Percentiles rank a stretch among this genome's conserved stretches.
phyloP scores from a whole-genome alignment of 768 basidiomycete species.

The Psilocybe sp. region DNA sequence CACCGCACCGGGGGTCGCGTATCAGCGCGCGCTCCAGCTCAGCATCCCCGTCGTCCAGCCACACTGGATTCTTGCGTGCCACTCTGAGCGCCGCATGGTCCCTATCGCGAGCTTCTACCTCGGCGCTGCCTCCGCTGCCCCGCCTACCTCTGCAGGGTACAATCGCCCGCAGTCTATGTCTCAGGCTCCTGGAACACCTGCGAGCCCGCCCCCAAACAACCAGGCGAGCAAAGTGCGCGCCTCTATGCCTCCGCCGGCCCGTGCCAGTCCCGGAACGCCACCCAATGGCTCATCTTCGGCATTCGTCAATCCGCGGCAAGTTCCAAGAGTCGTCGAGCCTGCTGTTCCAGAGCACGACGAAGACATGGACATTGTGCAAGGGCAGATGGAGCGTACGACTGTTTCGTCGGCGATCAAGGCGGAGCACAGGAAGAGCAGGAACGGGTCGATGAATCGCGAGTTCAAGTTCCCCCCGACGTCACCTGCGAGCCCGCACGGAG shows the following conservation, averaged over 20 bases:
- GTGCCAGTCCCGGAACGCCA: conserved; percentile 40
- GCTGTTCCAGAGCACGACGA: conserved; percentile 50
- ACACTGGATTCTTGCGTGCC: conserved; percentile 91
- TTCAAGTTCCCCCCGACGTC: conserved; percentile 65
- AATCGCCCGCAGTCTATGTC: conserved; percentile 76
- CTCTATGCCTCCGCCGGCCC: conserved; percentile 63
- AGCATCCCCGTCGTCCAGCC: conserved; percentile 95
- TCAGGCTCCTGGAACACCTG: conserved; percentile 49
- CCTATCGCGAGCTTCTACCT: conserved; percentile 82
- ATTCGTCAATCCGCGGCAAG: conserved; percentile 37
- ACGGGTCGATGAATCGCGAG: conserved; percentile 75
- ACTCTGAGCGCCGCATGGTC: conserved; percentile 84
- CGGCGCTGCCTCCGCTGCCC: conserved; percentile 56
- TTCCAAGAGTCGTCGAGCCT: conserved; percentile 38
- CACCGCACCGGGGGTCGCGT: conserved; percentile 76
- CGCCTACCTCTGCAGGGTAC: conserved; percentile 36
- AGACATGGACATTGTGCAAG: conserved; percentile 31
- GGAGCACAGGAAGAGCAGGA: conserved; percentile 46
- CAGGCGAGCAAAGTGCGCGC: conserved; percentile 39
- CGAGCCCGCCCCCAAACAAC: conserved; percentile 28
- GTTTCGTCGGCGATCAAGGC: conserved; percentile 9
- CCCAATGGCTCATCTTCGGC: conserved; percentile 31
- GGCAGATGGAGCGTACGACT: conserved; percentile 25
- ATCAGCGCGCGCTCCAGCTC: conserved; percentile 91
- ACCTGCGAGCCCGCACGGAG: conserved; percentile 21